phyloP scores from a whole-genome alignment of 495 filamentous ascomycete species.

The Elaphomyces granulatus region DNA sequence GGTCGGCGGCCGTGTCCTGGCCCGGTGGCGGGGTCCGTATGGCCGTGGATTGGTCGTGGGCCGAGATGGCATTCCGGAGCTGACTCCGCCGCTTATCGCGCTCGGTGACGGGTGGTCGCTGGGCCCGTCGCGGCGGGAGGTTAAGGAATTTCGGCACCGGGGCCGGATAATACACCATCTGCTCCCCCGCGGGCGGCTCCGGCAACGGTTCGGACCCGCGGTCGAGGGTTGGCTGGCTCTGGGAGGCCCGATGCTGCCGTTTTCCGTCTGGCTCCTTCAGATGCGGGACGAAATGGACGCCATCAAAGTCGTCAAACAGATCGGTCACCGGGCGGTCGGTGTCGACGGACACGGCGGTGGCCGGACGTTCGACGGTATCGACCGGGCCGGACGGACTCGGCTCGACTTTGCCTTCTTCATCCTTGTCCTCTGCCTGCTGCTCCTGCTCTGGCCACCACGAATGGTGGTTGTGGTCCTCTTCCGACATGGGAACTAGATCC shows the following conservation, averaged over 20 bases:
- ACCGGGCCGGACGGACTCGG: conserved; percentile 2
- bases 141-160: conserved; percentile 90
- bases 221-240: conserved; percentile 28
- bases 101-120: conserved; percentile 44
- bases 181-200: conserved; percentile 48
- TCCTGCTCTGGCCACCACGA: conserved; percentile 10
- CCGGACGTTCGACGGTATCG: conserved; percentile 16
- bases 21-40: conserved; percentile 20
- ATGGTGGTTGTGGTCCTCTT: conserved; percentile 11
- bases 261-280: conserved; percentile 21
- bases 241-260: conserved; percentile 21
- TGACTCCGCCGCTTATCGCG: conserved; percentile 58
- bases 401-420: conserved; percentile 7
- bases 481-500: conserved; percentile 25
- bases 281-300: conserved; percentile 59
- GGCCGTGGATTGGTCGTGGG: conserved; percentile 33
- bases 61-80: conserved; percentile 35
- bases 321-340: conserved; percentile 53
- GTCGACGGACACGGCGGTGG: conserved; percentile 45
- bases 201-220: conserved; percentile 45
- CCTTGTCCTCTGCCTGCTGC: conserved; percentile 8
- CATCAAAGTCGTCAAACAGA: conserved; percentile 87
- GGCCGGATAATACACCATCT: conserved; percentile 91
- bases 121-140: conserved; percentile 75
- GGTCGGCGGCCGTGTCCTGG: conserved; percentile 8